A percentile compares a stretch with the other conserved stretches of the same genome.
phyloP scores from a whole-genome alignment of 306 rosid species.

The Geum urbanum region DNA sequence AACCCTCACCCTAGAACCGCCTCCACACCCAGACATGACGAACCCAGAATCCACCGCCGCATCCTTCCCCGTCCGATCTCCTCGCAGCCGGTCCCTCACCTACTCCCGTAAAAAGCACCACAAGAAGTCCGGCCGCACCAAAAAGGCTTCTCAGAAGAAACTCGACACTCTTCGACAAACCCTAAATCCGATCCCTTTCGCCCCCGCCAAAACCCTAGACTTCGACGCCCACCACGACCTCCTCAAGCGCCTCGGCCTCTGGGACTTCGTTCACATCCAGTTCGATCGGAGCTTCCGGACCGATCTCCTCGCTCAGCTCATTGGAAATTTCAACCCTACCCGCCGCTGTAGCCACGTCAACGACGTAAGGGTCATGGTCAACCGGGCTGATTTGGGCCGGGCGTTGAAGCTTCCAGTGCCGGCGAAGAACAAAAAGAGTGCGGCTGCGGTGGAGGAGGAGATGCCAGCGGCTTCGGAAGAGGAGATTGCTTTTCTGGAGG shows the following conservation, averaged over 20 bases:
- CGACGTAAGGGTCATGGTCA: slow-evolving; percentile 37
- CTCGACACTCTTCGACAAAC: slow-evolving; percentile 42
- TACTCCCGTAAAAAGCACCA: slow-evolving; percentile 23
- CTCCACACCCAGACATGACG: not conserved
- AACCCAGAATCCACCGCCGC: slow-evolving; percentile 23
- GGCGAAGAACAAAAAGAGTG: slow-evolving; percentile 25
- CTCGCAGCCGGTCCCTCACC: slow-evolving; percentile 21
- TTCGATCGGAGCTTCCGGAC: slow-evolving; percentile 47
- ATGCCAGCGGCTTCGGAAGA: slow-evolving; percentile 26
- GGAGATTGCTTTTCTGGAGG: slow-evolving; percentile 47
- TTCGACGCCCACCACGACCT: slow-evolving; percentile 56
- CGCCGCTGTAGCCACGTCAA: slow-evolving; percentile 49
- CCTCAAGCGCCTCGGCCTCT: slow-evolving; percentile 61
- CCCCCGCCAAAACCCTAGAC: slow-evolving; percentile 52
- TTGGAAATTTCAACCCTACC: slow-evolving; percentile 36
- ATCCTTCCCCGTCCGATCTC: slow-evolving; percentile 25
- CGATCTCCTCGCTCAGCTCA: slow-evolving; percentile 62
- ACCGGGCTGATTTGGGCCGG: slow-evolving; percentile 68
- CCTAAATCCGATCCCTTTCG: slow-evolving; percentile 72
- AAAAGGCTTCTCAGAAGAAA: slow-evolving; percentile 41
- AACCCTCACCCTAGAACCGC: slow-evolving; percentile 19
- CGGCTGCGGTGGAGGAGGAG: slow-evolving; percentile 28
- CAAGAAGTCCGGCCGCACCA: slow-evolving; percentile 24
- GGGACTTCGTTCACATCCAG: slow-evolving; percentile 74
- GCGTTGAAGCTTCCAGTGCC: slow-evolving; percentile 58